Evolutionary conservation across 1,284 basidiomycete species (phyloP).

Genomic region (Cryptococcus jaspeensis): DNA sequence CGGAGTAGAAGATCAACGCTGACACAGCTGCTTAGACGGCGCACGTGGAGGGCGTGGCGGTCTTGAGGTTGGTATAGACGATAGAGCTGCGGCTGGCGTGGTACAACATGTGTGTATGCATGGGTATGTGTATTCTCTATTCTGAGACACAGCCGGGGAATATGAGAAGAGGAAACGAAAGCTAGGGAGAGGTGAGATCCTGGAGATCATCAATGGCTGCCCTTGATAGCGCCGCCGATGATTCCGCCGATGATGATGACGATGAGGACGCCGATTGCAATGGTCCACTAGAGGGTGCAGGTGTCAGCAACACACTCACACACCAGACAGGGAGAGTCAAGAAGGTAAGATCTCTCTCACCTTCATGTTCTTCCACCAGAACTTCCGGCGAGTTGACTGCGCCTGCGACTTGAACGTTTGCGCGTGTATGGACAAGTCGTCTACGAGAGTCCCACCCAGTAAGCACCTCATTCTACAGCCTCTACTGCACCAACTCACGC

Average conservation of each 20-base stretch:
- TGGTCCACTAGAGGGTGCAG: conserved; percentile 26
- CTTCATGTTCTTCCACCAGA: conserved; percentile 40
- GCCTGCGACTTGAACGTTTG: conserved; percentile 24
- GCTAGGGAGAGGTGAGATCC: too few relatives aligned
- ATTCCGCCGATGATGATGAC: conserved; percentile 26
- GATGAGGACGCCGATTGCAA: conserved; percentile 22
- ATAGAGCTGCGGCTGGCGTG: background rate
- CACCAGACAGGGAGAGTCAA: background rate
- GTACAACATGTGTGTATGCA: too few relatives aligned
- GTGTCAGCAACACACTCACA: background rate
- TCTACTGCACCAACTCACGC: conserved; percentile 16
- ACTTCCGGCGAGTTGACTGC: conserved; percentile 19
- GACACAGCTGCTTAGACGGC: conserved; percentile 29
- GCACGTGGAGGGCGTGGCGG: conserved; percentile 38
- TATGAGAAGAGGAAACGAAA: too few relatives aligned
- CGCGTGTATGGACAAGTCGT: conserved; percentile 15
- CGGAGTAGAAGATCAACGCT: background rate
- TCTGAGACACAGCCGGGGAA: too few relatives aligned
- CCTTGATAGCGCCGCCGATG: conserved; percentile 26
- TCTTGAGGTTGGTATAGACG: conserved; percentile 52
- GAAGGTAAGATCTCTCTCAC: conserved; percentile 13
- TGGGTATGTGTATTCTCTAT: too few relatives aligned
- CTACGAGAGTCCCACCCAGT: conserved; percentile 5
- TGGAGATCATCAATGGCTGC: conserved; percentile 6
- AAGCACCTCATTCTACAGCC: background rate